A percentile compares a stretch with the other conserved stretches of the same genome.
Evolutionary conservation across 768 basidiomycete species (phyloP).

Genomic region (Boletus subparvulus): DNA sequence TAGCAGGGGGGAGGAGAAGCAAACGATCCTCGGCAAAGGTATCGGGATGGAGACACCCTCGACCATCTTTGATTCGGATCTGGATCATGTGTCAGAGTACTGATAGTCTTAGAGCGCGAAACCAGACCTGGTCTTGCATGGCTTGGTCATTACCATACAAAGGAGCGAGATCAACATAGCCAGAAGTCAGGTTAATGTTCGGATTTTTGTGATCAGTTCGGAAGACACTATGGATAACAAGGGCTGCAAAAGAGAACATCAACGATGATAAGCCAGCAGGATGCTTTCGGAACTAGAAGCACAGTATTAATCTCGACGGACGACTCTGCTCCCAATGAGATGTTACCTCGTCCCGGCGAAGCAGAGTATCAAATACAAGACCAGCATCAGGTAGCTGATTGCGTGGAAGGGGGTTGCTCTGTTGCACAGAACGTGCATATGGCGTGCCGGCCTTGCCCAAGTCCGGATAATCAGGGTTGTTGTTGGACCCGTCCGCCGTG

Average conservation of each 20-base stretch:
- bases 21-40: slow-evolving; percentile 78
- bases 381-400: slow-evolving; percentile 78
- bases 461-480: slow-evolving; percentile 68
- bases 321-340: background rate
- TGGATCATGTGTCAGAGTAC: slow-evolving; percentile 2
- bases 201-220: slow-evolving; percentile 68
- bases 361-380: slow-evolving; percentile 75
- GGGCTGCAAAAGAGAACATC: slow-evolving; percentile 81
- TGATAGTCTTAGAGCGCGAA: background rate
- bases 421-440: slow-evolving; percentile 83
- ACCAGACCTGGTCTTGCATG: slow-evolving; percentile 55
- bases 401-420: slow-evolving; percentile 58
- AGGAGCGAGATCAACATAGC: slow-evolving; percentile 83
- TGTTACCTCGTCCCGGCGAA: slow-evolving; percentile 66
- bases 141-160: slow-evolving; percentile 75
- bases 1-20: slow-evolving; percentile 75
- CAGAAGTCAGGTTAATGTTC: slow-evolving; percentile 79
- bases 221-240: slow-evolving; percentile 87
- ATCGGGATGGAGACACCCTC: slow-evolving; percentile 67
- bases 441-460: slow-evolving; percentile 78
- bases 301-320: background rate
- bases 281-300: slow-evolving; percentile 63
- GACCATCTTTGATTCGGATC: slow-evolving; percentile 52
- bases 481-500: slow-evolving; percentile 72
- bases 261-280: slow-evolving; percentile 76